Evolutionary conservation across 768 basidiomycete genomes (phyloP).

Genomic region (Naganishia vaughanmartiniae): DNA sequence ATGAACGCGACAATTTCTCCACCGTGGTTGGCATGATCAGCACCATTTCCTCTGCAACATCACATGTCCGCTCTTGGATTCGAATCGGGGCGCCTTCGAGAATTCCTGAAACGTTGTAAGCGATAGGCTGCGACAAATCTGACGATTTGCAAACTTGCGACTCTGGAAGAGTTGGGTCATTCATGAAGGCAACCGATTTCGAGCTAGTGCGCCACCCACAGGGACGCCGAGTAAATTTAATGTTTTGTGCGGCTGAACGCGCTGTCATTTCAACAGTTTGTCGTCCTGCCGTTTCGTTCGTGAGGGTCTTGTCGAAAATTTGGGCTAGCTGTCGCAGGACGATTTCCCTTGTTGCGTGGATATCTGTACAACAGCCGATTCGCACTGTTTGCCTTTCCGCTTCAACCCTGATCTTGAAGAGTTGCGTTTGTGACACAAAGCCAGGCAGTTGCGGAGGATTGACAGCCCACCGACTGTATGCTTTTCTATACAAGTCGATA

Average conservation of each 20-base stretch:
- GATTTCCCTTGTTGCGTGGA: slow-evolving; percentile 9
- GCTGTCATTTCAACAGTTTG: neutral
- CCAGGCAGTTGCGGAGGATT: neutral
- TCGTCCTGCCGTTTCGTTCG: neutral
- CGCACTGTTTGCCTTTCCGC: neutral
- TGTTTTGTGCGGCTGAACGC: neutral
- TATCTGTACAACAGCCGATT: neutral
- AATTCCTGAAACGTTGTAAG: too few relatives aligned
- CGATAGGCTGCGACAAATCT: too few relatives aligned
- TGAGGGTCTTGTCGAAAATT: neutral
- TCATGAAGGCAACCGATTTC: too few relatives aligned
- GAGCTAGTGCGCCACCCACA: neutral
- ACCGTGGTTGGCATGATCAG: neutral
- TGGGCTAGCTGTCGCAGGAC: neutral
- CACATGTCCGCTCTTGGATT: neutral
- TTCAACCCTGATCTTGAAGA: neutral
- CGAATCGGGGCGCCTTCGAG: neutral
- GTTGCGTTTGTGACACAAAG: neutral
- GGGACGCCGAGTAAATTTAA: neutral
- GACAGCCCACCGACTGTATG: neutral
- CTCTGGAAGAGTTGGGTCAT: too few relatives aligned
- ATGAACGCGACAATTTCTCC: neutral
- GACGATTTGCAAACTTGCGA: too few relatives aligned
- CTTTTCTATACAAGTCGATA: neutral
- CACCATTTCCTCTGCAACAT: too few relatives aligned